phyloP scores from a whole-genome alignment of 768 basidiomycete species.

The Leccinum truebloodii region DNA sequence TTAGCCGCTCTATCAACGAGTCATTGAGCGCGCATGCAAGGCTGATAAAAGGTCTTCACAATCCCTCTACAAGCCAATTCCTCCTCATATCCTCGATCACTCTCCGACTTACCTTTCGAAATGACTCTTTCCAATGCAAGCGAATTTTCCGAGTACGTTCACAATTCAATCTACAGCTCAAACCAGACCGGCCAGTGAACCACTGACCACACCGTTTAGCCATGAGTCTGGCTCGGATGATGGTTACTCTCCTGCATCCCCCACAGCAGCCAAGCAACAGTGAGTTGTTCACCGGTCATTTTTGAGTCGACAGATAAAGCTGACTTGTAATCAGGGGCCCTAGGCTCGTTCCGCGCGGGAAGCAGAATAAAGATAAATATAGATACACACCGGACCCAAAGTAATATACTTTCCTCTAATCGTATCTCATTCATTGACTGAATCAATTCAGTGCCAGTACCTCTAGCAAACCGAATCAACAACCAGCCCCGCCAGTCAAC shows the following conservation, averaged over 20 bases:
- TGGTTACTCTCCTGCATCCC: not conserved
- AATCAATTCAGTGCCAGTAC: not conserved
- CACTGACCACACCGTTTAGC: not conserved
- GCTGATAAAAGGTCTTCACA: conserved; percentile 18
- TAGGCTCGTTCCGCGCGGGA: conserved; percentile 11
- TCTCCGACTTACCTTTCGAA: not conserved
- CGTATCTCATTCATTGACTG: not conserved
- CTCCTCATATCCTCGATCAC: not conserved
- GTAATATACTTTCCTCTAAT: not conserved
- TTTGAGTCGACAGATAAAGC: not conserved
- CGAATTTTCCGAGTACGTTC: conserved; percentile 1
- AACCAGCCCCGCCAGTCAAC: not conserved
- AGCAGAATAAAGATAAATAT: accelerated
- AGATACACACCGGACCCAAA: not conserved
- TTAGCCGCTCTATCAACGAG: conserved; percentile 9
- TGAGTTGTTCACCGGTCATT: not conserved
- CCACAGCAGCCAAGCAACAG: not conserved
- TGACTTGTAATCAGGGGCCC: not conserved
- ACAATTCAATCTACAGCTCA: not conserved
- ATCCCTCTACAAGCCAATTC: not conserved
- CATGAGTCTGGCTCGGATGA: not conserved
- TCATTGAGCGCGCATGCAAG: conserved; percentile 1
- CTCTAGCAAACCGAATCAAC: not conserved
- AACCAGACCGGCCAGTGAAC: not conserved
- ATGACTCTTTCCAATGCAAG: not conserved